Evolutionary conservation across 495 filamentous ascomycete genomes (phyloP).

Genomic region (Thermochaetoides thermophila): DNA sequence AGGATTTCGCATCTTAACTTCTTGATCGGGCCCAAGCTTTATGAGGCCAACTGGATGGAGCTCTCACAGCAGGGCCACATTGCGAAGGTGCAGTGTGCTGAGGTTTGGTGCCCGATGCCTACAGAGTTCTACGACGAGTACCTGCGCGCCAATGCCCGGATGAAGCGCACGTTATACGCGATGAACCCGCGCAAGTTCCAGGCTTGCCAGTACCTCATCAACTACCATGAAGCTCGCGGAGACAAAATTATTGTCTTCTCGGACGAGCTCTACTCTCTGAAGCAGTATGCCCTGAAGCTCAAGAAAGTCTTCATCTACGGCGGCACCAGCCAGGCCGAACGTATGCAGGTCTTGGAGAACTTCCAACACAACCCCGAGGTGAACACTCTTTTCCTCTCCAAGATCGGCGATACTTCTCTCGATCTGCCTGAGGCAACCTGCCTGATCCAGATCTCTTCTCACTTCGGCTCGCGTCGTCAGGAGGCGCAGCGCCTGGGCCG

Average conservation of each 20-base stretch:
- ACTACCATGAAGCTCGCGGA: constrained; percentile 89
- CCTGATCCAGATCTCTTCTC: constrained; percentile 94
- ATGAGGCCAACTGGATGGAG: constrained; percentile 99
- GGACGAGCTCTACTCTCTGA: constrained; percentile 91
- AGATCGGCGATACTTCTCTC: constrained; percentile 94
- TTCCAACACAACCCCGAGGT: constrained; percentile 90
- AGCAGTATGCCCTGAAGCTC: constrained; percentile 70
- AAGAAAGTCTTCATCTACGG: constrained; percentile 89
- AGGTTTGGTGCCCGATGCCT: constrained; percentile 99
- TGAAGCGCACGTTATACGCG: constrained; percentile 67
- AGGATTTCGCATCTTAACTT: constrained; percentile 97
- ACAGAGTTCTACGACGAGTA: constrained; percentile 96
- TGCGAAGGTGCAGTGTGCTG: constrained; percentile 91
- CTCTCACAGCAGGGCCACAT: constrained; percentile 94
- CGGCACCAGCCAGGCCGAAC: constrained; percentile 72
- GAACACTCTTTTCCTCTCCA: constrained; percentile 94
- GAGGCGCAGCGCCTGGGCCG: constrained; percentile 91
- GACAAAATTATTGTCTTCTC: constrained; percentile 99
- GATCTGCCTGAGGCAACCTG: constrained; percentile 95
- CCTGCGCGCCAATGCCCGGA: constrained; percentile 36
- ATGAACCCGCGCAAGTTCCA: constrained; percentile 99
- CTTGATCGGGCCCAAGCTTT: constrained; percentile 91
- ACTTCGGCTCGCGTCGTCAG: constrained; percentile 94
- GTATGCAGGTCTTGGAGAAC: constrained; percentile 80
- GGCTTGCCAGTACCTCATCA: constrained; percentile 89